phyloP scores from a whole-genome alignment of 2,329 filamentous ascomycete genomes.

The Nemania abortiva region DNA sequence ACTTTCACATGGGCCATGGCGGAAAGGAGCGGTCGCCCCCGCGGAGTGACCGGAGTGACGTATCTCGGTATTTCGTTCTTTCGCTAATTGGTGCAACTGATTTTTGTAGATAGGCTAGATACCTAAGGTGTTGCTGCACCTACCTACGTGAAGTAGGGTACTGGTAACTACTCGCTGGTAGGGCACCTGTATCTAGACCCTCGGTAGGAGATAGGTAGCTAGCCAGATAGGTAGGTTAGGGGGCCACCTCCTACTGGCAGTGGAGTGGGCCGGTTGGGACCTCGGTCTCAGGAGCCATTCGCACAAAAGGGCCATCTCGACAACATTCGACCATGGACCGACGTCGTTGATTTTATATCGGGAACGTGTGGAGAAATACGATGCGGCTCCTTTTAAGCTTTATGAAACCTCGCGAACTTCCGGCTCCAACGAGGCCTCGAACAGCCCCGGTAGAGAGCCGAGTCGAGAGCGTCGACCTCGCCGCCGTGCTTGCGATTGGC shows the following conservation, averaged over 20 bases:
- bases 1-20: slow-evolving; percentile 11
- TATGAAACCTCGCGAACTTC: slow-evolving; percentile 49
- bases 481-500: slow-evolving; percentile 44
- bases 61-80: slow-evolving; percentile 1
- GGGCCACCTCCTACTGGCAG: slow-evolving; percentile 10
- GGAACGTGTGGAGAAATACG: slow-evolving; percentile 47
- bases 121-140: no score
- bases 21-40: slow-evolving; percentile 6
- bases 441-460: slow-evolving; percentile 33
- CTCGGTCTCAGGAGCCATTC: slow-evolving; percentile 1
- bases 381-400: slow-evolving; percentile 50
- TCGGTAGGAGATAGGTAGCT: background rate
- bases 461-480: slow-evolving; percentile 36
- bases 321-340: slow-evolving; percentile 26
- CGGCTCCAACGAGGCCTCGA: slow-evolving; percentile 45
- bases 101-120: background rate
- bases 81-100: slow-evolving; percentile 22
- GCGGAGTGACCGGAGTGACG: background rate
- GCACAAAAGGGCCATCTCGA: slow-evolving; percentile 1
- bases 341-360: slow-evolving; percentile 46
- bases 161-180: background rate
- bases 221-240: background rate
- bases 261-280: slow-evolving; percentile 2
- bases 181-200: background rate
- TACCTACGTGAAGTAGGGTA: background rate